Percentiles rank a stretch among this genome's conserved stretches.
phyloP scores from a whole-genome alignment of 2,329 filamentous ascomycete genomes.

The Seiridium cupressi region DNA sequence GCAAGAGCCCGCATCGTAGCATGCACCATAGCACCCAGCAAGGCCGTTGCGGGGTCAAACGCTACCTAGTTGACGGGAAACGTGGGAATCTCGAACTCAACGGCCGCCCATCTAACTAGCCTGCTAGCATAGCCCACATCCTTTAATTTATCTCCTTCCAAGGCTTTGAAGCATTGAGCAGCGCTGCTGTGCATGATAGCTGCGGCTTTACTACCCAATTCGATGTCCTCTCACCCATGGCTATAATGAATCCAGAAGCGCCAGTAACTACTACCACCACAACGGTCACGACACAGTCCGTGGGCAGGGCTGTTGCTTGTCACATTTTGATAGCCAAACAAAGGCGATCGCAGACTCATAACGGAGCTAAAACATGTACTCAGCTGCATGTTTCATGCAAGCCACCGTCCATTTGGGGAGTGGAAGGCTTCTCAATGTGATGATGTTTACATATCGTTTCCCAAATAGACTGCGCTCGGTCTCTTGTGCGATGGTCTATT shows the following conservation, averaged over 20 bases:
- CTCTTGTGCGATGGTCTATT: not conserved
- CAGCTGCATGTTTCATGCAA: conserved; percentile 3
- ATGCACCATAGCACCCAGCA: too few species aligned
- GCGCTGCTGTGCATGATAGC: not conserved
- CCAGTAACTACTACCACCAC: too few species aligned
- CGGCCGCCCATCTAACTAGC: too few species aligned
- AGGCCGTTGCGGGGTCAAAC: too few species aligned
- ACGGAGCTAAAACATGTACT: not conserved
- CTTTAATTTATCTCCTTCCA: not conserved
- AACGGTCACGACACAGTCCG: too few species aligned
- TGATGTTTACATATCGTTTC: conserved; percentile 16
- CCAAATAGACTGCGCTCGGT: not conserved
- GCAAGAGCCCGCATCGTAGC: too few species aligned
- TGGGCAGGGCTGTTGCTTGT: not conserved
- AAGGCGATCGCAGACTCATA: not conserved
- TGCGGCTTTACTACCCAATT: not conserved
- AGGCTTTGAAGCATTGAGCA: not conserved
- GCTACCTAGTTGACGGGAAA: too few species aligned
- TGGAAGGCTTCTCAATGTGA: not conserved
- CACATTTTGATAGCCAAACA: not conserved
- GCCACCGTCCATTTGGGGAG: not conserved
- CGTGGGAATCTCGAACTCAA: too few species aligned
- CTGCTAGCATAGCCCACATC: not conserved
- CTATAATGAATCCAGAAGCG: too few species aligned
- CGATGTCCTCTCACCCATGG: too few species aligned